These are phyloP conservation scores for Chenopodium formosanum DNA, from an alignment of 148 eudicot species.

Conservation along the genomic window DNA sequence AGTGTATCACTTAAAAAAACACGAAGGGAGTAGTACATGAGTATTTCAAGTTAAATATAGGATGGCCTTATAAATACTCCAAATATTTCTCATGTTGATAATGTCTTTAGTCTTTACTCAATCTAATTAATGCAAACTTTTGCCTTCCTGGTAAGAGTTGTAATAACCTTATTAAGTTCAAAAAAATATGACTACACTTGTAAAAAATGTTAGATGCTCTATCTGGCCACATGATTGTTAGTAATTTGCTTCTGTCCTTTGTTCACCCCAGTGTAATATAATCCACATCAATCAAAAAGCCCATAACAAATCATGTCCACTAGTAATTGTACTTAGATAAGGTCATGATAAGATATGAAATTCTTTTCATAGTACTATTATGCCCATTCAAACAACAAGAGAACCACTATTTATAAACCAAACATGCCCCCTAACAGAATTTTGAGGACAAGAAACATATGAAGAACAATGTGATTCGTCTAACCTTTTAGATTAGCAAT, in stretches of 20 bases:
- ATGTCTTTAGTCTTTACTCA: neutral
- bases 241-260: neutral
- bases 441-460: no score
- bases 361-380: neutral
- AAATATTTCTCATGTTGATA: neutral
- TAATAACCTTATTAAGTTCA: neutral
- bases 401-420: neutral
- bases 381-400: neutral
- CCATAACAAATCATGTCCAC: neutral
- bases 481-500: no score
- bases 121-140: neutral
- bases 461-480: no score
- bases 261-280: neutral
- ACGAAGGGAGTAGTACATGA: no score
- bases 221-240: neutral
- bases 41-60: no score
- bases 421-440: no score
- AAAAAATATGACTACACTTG: neutral
- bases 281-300: slow-evolving; percentile 1
- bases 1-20: no score
- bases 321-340: neutral
- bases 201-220: neutral
- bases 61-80: no score
- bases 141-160: neutral
- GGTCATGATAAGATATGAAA: neutral